These are phyloP conservation scores for Hypoxylon sp. DNA, from an alignment of 2,329 filamentous ascomycete species.

Conservation along the genomic window DNA sequence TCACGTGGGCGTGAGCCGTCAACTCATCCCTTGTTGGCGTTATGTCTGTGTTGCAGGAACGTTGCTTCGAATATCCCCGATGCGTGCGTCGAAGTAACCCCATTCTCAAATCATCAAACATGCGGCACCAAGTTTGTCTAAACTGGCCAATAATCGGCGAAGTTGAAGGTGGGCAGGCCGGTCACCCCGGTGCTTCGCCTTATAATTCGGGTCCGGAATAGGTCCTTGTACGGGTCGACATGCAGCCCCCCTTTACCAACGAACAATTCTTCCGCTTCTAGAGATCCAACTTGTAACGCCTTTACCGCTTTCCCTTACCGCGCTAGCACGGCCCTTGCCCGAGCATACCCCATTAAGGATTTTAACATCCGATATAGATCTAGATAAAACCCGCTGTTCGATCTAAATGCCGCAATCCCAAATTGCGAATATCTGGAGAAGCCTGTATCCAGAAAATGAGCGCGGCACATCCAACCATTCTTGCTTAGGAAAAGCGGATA, in stretches of 20 bases:
- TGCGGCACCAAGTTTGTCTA: constrained; percentile 1
- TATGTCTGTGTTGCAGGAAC: constrained; percentile 3
- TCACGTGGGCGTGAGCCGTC: constrained; percentile 23
- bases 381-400: constrained; percentile 11
- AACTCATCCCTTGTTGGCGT: constrained; percentile 25
- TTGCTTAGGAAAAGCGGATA: constrained; percentile 9
- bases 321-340: not conserved
- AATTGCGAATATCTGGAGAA: constrained; percentile 8
- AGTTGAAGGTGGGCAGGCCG: not conserved
- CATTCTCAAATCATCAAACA: constrained; percentile 17
- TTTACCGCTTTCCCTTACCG: not conserved
- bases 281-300: constrained; percentile 1
- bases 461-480: not conserved
- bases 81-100: constrained; percentile 19
- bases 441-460: not conserved
- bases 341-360: constrained; percentile 6
- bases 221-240: not conserved
- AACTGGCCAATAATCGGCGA: constrained; percentile 14
- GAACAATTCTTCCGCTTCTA: constrained; percentile 2
- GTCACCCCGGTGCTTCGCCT: constrained; percentile 14
- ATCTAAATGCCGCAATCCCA: constrained; percentile 13
- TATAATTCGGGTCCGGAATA: constrained; percentile 1
- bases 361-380: constrained; percentile 9
- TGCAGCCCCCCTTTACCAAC: constrained; percentile 9
- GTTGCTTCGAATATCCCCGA: constrained; percentile 15